Percentiles rank a stretch among this genome's conserved stretches.
phyloP scores from a whole-genome alignment of 2,329 filamentous ascomycete species.

The Metarhizium rileyi region DNA sequence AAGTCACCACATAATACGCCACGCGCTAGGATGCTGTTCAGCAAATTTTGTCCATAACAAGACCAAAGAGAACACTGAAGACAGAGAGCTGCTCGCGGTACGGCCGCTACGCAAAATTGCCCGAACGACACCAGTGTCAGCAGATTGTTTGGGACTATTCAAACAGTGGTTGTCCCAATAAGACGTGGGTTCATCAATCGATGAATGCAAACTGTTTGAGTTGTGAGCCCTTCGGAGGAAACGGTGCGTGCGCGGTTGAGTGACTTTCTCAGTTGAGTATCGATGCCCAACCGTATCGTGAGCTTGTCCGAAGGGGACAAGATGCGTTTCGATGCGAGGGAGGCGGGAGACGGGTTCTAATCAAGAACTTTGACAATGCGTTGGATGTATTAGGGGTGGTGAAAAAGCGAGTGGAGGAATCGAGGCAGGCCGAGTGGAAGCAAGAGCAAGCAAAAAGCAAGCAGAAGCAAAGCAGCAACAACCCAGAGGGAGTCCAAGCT shows the following conservation, averaged over 20 bases:
- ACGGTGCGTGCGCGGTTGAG: neutral
- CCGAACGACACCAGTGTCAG: neutral
- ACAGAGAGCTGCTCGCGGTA: neutral
- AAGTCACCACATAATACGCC: conserved; percentile 5
- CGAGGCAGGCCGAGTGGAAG: neutral
- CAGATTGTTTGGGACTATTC: no score
- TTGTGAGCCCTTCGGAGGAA: neutral
- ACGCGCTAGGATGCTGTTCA: neutral
- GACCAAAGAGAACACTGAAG: neutral
- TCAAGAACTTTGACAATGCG: neutral
- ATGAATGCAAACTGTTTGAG: neutral
- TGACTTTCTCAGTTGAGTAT: neutral
- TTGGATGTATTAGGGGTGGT: neutral
- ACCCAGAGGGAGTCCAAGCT: neutral
- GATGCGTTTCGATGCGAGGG: neutral
- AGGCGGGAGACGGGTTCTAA: neutral
- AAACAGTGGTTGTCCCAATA: neutral
- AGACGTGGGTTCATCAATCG: neutral
- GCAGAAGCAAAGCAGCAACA: neutral
- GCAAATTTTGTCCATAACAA: conserved; percentile 1
- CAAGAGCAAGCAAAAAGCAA: neutral
- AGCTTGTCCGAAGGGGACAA: neutral
- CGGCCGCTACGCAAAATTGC: neutral
- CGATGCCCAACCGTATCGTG: neutral
- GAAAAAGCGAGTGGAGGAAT: neutral